Percentiles rank a stretch among this genome's conserved stretches.
These are phyloP conservation scores for Dillenia suffruticosa DNA, from an alignment of 164 flowering plant genomes.

Conservation along the genomic window DNA sequence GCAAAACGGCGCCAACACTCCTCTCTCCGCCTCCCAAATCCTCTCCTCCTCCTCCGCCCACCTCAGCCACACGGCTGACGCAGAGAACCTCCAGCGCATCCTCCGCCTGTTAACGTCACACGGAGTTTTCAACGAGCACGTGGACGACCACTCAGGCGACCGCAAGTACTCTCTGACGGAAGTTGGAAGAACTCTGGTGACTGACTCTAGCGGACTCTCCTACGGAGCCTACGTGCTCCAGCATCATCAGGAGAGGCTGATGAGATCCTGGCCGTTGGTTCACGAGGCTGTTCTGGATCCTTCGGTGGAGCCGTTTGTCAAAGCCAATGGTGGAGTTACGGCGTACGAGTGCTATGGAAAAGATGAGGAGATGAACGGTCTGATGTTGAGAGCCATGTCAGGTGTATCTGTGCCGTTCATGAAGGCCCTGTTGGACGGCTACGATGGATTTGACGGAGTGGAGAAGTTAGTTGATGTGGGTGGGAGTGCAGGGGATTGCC, in stretches of 20 bases:
- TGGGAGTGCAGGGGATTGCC: slow-evolving; percentile 76
- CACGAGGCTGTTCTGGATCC: slow-evolving; percentile 60
- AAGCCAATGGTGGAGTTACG: slow-evolving; percentile 50
- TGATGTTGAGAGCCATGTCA: slow-evolving; percentile 73
- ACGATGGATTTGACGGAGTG: slow-evolving; percentile 55
- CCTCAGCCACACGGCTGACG: slow-evolving; percentile 24
- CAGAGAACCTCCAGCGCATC: slow-evolving; percentile 63
- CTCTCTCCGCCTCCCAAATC: slow-evolving; percentile 62
- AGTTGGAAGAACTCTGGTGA: slow-evolving; percentile 50
- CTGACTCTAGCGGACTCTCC: slow-evolving; percentile 54
- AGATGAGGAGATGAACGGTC: slow-evolving; percentile 58
- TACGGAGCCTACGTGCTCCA: slow-evolving; percentile 65
- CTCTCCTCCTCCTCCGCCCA: slow-evolving; percentile 28
- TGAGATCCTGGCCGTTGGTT: slow-evolving; percentile 57
- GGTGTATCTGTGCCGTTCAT: slow-evolving; percentile 80
- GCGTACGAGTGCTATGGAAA: slow-evolving; percentile 59
- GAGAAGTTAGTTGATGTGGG: slow-evolving; percentile 65
- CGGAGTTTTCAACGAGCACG: slow-evolving; percentile 57
- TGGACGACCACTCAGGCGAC: slow-evolving; percentile 7
- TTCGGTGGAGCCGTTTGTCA: slow-evolving; percentile 48
- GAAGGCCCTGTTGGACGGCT: slow-evolving; percentile 53
- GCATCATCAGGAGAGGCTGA: slow-evolving; percentile 68
- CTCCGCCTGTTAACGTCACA: slow-evolving; percentile 63
- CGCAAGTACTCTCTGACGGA: slow-evolving; percentile 59
- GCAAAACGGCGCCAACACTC: slow-evolving; percentile 49